Conservation (phyloP, 108 stramenopile genomes). For the Nitzschia sp. region DNA sequence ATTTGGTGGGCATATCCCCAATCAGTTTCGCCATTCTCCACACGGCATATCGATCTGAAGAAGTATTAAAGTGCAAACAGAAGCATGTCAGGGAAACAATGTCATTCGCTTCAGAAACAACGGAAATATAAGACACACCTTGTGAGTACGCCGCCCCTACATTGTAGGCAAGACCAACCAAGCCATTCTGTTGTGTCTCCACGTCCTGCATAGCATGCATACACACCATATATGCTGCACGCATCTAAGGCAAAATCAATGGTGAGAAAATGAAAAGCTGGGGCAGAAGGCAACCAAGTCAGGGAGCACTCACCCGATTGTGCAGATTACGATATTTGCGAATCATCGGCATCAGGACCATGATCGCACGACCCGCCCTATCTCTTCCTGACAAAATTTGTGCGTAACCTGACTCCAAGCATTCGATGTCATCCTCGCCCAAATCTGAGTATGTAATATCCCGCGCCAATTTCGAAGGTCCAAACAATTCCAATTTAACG, state of each 20-base stretch:
- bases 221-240: slow-evolving; percentile 24
- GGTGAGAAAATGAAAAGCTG: slow-evolving; percentile 3
- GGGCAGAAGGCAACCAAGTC: neutral
- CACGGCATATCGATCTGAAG: slow-evolving; percentile 14
- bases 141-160: slow-evolving; percentile 15
- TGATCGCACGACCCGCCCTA: slow-evolving; percentile 26
- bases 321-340: slow-evolving; percentile 1
- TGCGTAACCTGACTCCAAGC: slow-evolving; percentile 30
- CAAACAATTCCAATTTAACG: slow-evolving; percentile 31
- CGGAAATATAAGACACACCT: neutral
- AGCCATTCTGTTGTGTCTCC: slow-evolving; percentile 29
- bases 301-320: slow-evolving; percentile 22
- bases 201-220: slow-evolving; percentile 30
- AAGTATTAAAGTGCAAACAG: no score
- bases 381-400: slow-evolving; percentile 26
- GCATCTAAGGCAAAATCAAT: slow-evolving; percentile 10
- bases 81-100: no score
- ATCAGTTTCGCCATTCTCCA: slow-evolving; percentile 20
- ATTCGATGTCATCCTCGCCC: slow-evolving; percentile 25
- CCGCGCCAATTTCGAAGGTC: slow-evolving; percentile 17
- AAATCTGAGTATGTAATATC: slow-evolving; percentile 26
- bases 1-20: neutral
- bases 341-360: slow-evolving; percentile 23
- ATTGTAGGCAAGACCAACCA: slow-evolving; percentile 31
- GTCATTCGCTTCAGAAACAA: no score